phyloP scores from a whole-genome alignment of 2,329 filamentous ascomycete species.

The Colletotrichum lini region DNA sequence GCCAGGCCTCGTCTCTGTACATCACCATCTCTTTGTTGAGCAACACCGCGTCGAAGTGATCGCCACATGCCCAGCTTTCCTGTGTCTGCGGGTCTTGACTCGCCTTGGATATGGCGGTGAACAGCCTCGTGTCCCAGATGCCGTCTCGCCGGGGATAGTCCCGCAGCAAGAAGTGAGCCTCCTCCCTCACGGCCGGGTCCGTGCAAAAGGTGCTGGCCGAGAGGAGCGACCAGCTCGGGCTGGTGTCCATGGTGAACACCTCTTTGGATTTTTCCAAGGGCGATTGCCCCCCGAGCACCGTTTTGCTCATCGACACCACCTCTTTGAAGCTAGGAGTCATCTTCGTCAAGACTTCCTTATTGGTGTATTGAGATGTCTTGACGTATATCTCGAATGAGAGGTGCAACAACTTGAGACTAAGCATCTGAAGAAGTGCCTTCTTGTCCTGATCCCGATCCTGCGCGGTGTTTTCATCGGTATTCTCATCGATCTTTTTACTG shows the following conservation, averaged over 20 bases:
- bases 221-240: slow-evolving; percentile 55
- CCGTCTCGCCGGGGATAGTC: slow-evolving; percentile 60
- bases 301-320: slow-evolving; percentile 14
- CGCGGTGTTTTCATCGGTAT: neutral
- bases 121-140: slow-evolving; percentile 58
- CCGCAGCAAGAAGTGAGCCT: slow-evolving; percentile 57
- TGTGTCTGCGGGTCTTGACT: neutral
- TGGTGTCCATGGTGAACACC: slow-evolving; percentile 32
- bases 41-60: neutral
- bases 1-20: neutral
- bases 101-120: slow-evolving; percentile 45
- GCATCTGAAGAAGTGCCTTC: slow-evolving; percentile 5
- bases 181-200: slow-evolving; percentile 53
- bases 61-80: neutral
- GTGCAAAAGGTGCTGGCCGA: slow-evolving; percentile 57
- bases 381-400: slow-evolving; percentile 23
- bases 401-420: slow-evolving; percentile 14
- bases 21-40: slow-evolving; percentile 15
- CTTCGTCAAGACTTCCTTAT: neutral
- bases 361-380: slow-evolving; percentile 12
- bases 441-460: neutral
- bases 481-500: no score
- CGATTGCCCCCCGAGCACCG: slow-evolving; percentile 5
- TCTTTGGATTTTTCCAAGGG: neutral
- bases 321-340: slow-evolving; percentile 7